phyloP scores from a whole-genome alignment of 192 early-diverging fungal genomes.

The Diversispora epigaea region DNA sequence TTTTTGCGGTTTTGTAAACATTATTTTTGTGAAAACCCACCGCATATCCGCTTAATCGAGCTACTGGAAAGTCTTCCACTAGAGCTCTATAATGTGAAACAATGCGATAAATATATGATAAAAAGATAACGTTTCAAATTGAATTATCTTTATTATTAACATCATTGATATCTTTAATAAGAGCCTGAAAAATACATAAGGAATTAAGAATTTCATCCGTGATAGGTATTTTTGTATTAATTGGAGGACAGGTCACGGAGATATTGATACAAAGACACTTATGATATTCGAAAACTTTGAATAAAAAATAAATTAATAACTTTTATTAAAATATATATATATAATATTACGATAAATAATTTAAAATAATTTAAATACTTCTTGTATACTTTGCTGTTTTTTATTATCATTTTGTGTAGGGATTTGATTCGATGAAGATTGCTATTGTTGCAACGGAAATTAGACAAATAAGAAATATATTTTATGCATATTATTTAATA shows the following conservation, averaged over 20 bases:
- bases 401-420: constrained; percentile 13
- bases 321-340: background rate
- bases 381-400: constrained; percentile 11
- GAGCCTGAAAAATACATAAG: constrained; percentile 18
- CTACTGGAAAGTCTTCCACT: constrained; percentile 48
- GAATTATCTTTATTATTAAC: background rate
- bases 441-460: constrained; percentile 3
- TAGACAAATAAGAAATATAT: background rate
- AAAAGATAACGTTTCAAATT: constrained; percentile 17
- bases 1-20: constrained; percentile 51
- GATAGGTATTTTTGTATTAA: background rate
- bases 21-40: constrained; percentile 74
- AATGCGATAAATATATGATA: no score
- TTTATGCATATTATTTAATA: no score
- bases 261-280: constrained; percentile 14
- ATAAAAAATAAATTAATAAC: background rate
- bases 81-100: background rate
- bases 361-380: no score
- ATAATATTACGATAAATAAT: no score
- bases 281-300: constrained; percentile 18
- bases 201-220: background rate
- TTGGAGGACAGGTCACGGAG: constrained; percentile 2
- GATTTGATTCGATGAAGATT: constrained; percentile 14
- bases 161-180: background rate
- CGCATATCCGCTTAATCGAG: constrained; percentile 72